These are phyloP conservation scores for Lecanosticta acicola DNA, from an alignment of 2,329 filamentous ascomycete species.

Conservation along the genomic window DNA sequence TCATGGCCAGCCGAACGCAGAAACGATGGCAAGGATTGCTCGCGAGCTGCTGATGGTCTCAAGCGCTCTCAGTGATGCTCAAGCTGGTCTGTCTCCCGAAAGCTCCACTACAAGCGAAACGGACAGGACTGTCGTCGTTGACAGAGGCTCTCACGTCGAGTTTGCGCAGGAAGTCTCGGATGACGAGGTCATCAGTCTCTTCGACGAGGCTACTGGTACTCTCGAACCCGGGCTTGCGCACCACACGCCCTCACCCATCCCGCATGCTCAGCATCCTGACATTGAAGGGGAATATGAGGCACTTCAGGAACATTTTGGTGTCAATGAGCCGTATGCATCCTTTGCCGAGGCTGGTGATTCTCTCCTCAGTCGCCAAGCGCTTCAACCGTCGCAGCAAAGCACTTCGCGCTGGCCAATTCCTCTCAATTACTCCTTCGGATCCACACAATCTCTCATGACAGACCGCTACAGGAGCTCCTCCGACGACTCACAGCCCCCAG, in stretches of 20 bases:
- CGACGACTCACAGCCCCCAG: neutral
- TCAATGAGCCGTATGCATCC: neutral
- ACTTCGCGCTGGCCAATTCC: neutral
- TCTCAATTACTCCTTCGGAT: neutral
- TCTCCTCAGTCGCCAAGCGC: neutral
- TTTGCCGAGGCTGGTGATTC: neutral
- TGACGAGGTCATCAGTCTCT: neutral
- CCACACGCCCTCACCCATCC: neutral
- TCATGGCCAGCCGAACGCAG: slow-evolving; percentile 15
- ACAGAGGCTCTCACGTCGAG: slow-evolving; percentile 21
- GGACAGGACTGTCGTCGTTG: slow-evolving; percentile 22
- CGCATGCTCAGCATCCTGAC: neutral
- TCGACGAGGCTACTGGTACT: neutral
- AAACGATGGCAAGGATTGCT: slow-evolving; percentile 23
- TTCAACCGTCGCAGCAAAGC: neutral
- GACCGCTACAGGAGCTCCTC: neutral
- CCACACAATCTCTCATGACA: neutral
- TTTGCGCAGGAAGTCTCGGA: neutral
- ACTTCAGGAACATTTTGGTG: neutral
- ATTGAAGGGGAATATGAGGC: neutral
- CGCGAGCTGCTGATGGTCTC: slow-evolving; percentile 25
- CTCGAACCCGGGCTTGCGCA: neutral
- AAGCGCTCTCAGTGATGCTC: slow-evolving; percentile 14
- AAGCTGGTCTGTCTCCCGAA: slow-evolving; percentile 15
- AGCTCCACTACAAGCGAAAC: slow-evolving; percentile 2